Percentiles rank a stretch among this genome's conserved stretches.
Evolutionary conservation across 768 basidiomycete genomes (phyloP).

Genomic region (Thelephora aurantiotincta): DNA sequence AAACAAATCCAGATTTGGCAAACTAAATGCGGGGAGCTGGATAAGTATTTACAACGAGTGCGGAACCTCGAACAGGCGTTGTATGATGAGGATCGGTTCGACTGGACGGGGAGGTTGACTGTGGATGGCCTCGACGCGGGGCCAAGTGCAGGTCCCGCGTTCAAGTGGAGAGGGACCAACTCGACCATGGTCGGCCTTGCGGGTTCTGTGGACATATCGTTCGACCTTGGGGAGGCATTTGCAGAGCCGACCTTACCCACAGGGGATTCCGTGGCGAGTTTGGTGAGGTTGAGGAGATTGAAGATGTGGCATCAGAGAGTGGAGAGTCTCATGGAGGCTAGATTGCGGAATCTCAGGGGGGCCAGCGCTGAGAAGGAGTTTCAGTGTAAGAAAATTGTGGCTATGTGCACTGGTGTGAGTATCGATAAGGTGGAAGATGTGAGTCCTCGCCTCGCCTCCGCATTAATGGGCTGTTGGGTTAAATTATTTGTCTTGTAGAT

Average conservation of each 20-base stretch:
- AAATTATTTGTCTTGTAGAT: slow-evolving; percentile 29
- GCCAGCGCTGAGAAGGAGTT: slow-evolving; percentile 81
- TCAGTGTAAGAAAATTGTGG: slow-evolving; percentile 84
- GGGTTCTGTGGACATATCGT: slow-evolving; percentile 47
- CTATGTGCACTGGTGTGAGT: slow-evolving; percentile 75
- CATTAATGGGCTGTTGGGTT: not conserved
- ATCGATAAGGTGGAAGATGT: slow-evolving; percentile 86
- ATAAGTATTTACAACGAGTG: slow-evolving; percentile 66
- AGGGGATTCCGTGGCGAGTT: slow-evolving; percentile 37
- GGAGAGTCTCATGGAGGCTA: slow-evolving; percentile 56
- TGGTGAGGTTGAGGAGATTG: slow-evolving; percentile 64
- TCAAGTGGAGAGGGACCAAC: slow-evolving; percentile 51
- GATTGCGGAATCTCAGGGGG: slow-evolving; percentile 59
- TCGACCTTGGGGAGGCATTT: slow-evolving; percentile 33
- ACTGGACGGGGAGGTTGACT: slow-evolving; percentile 73
- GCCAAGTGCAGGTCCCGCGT: slow-evolving; percentile 39
- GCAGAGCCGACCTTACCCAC: slow-evolving; percentile 60
- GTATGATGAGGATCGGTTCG: slow-evolving; percentile 65
- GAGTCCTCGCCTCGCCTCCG: slow-evolving; percentile 18
- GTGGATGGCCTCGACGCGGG: slow-evolving; percentile 25
- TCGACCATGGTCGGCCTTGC: slow-evolving; percentile 55
- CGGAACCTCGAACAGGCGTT: slow-evolving; percentile 77
- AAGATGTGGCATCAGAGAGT: slow-evolving; percentile 75
- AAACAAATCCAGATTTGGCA: slow-evolving; percentile 74
- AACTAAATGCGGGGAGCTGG: slow-evolving; percentile 57